A percentile compares a stretch with the other conserved stretches of the same genome.
Conservation (phyloP, 495 filamentous ascomycete genomes). For the Lineolata rhizophorae region DNA sequence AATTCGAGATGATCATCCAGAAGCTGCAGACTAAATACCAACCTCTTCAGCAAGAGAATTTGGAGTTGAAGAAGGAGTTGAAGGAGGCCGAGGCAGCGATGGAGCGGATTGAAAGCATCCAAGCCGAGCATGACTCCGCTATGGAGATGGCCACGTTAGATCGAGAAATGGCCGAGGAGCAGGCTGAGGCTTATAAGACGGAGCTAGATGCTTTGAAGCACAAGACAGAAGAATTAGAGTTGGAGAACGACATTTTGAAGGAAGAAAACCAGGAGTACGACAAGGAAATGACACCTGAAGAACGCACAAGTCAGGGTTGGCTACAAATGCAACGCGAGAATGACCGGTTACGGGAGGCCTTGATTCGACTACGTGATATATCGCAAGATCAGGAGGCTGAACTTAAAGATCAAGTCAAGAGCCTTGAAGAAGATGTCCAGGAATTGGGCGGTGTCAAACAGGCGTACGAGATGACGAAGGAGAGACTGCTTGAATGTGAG, state of each 20-base stretch:
- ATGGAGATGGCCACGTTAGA: conserved; percentile 81
- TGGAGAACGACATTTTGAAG: conserved; percentile 69
- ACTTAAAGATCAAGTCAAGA: conserved; percentile 50
- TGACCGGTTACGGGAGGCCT: conserved; percentile 66
- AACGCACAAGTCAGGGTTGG: conserved; percentile 69
- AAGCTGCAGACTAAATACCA: conserved; percentile 82
- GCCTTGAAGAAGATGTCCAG: conserved; percentile 55
- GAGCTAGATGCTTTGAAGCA: conserved; percentile 60
- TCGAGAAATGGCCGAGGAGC: conserved; percentile 92
- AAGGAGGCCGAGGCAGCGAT: conserved; percentile 50
- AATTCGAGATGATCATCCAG: conserved; percentile 73
- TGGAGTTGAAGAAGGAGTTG: conserved; percentile 48
- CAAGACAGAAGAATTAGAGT: conserved; percentile 60
- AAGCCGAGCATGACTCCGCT: conserved; percentile 62
- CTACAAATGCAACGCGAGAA: conserved; percentile 79
- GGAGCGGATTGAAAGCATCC: conserved; percentile 45
- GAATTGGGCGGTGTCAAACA: conserved; percentile 50
- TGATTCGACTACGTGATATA: conserved; percentile 66
- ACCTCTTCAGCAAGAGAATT: conserved; percentile 61
- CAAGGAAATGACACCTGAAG: conserved; percentile 70
- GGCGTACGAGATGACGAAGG: conserved; percentile 44
- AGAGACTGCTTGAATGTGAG: conserved; percentile 49
- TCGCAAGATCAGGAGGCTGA: conserved; percentile 72
- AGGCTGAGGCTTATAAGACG: conserved; percentile 52
- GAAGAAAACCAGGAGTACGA: conserved; percentile 73